Conservation (phyloP, 352 stramenopile species). For the Thraustochytrium aureum region DNA sequence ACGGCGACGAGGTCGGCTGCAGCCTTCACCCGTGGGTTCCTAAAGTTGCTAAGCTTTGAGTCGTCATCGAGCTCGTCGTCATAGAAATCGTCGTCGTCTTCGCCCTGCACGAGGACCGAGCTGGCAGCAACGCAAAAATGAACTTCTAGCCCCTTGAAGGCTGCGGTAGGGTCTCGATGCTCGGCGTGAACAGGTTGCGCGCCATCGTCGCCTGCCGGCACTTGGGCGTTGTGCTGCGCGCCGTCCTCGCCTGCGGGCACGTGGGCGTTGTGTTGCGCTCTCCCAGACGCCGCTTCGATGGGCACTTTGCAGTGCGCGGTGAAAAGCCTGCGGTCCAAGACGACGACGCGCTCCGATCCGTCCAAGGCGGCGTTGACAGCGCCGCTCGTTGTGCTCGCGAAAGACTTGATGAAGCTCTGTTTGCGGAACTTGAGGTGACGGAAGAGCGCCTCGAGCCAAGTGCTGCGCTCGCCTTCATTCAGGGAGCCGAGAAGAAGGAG, state of each 20-base stretch:
- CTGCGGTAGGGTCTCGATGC: too few relatives aligned
- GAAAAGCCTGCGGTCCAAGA: slow-evolving; percentile 35
- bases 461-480: slow-evolving; percentile 27
- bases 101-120: neutral
- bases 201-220: too few relatives aligned
- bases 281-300: neutral
- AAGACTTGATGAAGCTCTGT: neutral
- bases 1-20: slow-evolving; percentile 15
- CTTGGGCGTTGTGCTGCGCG: too few relatives aligned
- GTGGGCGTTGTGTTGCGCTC: neutral
- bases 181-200: too few relatives aligned
- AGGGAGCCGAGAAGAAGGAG: slow-evolving; percentile 27
- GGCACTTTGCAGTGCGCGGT: neutral
- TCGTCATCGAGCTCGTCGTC: slow-evolving; percentile 45
- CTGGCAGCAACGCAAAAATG: slow-evolving; percentile 28
- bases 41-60: slow-evolving; percentile 28
- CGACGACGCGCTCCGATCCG: slow-evolving; percentile 13
- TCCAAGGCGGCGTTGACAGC: neutral
- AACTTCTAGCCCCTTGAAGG: neutral
- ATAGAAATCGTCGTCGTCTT: slow-evolving; percentile 51
- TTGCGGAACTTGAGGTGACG: slow-evolving; percentile 19
- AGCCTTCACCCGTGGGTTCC: neutral
- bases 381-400: slow-evolving; percentile 38
- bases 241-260: neutral
- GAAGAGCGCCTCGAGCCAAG: slow-evolving; percentile 31